Evolutionary conservation across 495 filamentous ascomycete genomes (phyloP), one percentile per base, ranked within the genome.

Genomic region (Amphirosellinia nigrospora): DNA sequence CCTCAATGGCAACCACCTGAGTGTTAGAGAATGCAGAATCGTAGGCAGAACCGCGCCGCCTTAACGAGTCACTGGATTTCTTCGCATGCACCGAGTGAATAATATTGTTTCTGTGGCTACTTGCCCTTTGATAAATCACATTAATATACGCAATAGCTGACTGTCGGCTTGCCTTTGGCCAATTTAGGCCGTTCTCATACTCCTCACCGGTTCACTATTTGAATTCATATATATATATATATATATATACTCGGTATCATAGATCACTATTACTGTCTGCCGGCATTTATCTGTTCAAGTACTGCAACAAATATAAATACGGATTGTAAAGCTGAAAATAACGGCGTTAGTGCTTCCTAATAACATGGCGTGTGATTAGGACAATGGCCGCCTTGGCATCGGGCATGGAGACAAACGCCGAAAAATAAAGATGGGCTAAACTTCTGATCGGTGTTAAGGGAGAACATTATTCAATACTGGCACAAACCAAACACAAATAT

Each of bases 301-400:
- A n/a, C n/a, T n/a, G n/a, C n/a, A n/a, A n/a, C n/a, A n/a, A n/a
- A n/a, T n/a, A n/a, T n/a, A n/a, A n/a, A n/a, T n/a, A n/a, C n/a
- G n/a, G n/a, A n/a, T n/a, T n/a, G n/a, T n/a, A n/a, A 53, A 53
- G 50, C 26, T 15, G 50, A 53, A 46, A 30, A 23, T 53, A 53
- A 53, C 50, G 21, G 50, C 50, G 26, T 28, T 30, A 53, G 46
- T 21, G 19, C 43, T 19, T n/a, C 6, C 43, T 38, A 38, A 38
- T 16, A 50, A 50, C 3, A 52, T 52, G 10, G 10, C 26, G 10
- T 48, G 19, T 48, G 45, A 8, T 13, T 16, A 28, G 34, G 19
- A 60, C n/a, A n/a, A n/a, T n/a, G 34, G 10, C 58, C 58, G 58
- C n/a, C 36, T 60, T 60, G 55, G 55, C 55, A 36, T 41, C 58